These are phyloP conservation scores for Bolboschoenoplectus hybrid DNA, from an alignment of 202 grass and related monocot genomes.

Conservation along the genomic window DNA sequence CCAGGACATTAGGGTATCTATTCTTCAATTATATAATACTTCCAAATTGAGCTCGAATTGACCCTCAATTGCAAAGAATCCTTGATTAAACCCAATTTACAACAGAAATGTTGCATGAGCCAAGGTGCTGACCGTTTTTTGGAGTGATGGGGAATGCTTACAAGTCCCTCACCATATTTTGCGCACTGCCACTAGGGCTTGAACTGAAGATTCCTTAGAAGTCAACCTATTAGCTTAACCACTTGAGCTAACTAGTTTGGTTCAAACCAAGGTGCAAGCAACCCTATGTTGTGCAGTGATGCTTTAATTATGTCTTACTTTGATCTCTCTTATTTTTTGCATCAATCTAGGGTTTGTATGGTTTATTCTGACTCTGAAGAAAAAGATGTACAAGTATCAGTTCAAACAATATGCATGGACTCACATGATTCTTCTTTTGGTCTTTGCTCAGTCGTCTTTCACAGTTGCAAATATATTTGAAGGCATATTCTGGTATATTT, in stretches of 20 bases:
- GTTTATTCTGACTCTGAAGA: conserved; percentile 99
- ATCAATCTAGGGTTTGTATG: conserved; percentile 82
- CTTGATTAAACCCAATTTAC: neutral
- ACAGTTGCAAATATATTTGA: conserved; percentile 99
- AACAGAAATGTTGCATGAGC: neutral
- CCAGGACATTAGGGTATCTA: neutral
- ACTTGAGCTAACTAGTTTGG: neutral
- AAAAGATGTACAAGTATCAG: conserved; percentile 98
- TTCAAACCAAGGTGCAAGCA: neutral
- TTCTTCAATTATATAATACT: neutral
- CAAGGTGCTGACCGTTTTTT: neutral
- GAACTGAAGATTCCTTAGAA: neutral
- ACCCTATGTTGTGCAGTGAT: neutral
- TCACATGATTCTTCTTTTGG: conserved; percentile 96
- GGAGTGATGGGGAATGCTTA: neutral
- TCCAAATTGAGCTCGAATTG: neutral
- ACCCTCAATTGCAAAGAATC: neutral
- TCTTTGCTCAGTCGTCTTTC: conserved; percentile 91
- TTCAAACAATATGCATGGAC: conserved; percentile 99
- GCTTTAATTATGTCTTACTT: neutral
- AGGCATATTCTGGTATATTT: conserved; percentile 91
- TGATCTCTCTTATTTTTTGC: conserved; percentile 31
- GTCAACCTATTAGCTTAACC: conserved; percentile 3
- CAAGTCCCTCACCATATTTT: neutral
- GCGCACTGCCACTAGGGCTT: neutral